Percentiles rank a stretch among this genome's conserved stretches.
Evolutionary conservation across 352 stramenopile genomes (phyloP).

Genomic region (Globisporangium perplexum): DNA sequence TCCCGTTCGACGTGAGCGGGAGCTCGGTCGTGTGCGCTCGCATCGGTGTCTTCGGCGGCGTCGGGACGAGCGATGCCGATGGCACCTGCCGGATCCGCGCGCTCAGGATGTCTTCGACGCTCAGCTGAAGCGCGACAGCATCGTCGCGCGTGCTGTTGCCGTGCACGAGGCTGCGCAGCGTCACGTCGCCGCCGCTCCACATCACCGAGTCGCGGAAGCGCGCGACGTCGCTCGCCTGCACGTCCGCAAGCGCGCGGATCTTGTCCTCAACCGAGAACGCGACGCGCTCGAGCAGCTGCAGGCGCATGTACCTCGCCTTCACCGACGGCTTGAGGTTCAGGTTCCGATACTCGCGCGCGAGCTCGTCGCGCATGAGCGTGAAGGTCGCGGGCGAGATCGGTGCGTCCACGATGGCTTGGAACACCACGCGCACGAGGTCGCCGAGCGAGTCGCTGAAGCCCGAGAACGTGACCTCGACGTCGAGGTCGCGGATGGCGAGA

Average conservation of each 20-base stretch:
- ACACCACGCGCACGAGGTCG: slow-evolving; percentile 40
- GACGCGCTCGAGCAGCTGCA: slow-evolving; percentile 61
- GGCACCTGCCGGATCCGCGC: slow-evolving; percentile 5
- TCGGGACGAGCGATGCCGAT: slow-evolving; percentile 12
- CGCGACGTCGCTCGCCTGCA: slow-evolving; percentile 21
- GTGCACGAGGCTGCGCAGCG: slow-evolving; percentile 44
- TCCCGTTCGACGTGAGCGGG: slow-evolving; percentile 42
- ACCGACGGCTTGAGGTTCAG: slow-evolving; percentile 50
- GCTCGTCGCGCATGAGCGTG: slow-evolving; percentile 41
- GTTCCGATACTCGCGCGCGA: slow-evolving; percentile 67
- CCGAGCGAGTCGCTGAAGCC: slow-evolving; percentile 72
- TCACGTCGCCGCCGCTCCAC: slow-evolving; percentile 13
- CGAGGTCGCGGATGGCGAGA: slow-evolving; percentile 49
- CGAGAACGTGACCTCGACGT: slow-evolving; percentile 57
- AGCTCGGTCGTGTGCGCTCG: slow-evolving; percentile 43
- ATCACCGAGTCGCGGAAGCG: slow-evolving; percentile 20
- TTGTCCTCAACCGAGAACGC: slow-evolving; percentile 58
- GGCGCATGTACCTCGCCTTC: slow-evolving; percentile 62
- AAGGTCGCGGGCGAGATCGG: slow-evolving; percentile 34
- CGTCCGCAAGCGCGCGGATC: slow-evolving; percentile 31
- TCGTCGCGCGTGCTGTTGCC: slow-evolving; percentile 45
- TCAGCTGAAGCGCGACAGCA: slow-evolving; percentile 29
- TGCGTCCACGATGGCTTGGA: slow-evolving; percentile 31
- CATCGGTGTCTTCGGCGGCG: slow-evolving; percentile 18
- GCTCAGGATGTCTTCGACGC: slow-evolving; percentile 25